These are phyloP conservation scores for Dovyalis caffra DNA, from an alignment of 345 rosid species.

Conservation along the genomic window DNA sequence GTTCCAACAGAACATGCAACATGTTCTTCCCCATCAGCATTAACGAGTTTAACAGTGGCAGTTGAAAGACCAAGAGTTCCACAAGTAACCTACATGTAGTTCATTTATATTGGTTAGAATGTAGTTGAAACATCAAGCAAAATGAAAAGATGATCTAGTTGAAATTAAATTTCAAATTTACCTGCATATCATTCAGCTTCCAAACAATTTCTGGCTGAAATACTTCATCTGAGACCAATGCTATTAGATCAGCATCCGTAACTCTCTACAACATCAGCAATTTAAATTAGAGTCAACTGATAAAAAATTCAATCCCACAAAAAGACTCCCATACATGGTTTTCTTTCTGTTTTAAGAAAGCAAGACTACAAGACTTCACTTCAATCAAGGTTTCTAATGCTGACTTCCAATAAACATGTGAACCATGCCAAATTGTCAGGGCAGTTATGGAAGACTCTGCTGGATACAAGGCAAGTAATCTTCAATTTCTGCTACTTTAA, in stretches of 20 bases:
- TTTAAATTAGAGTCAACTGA: constrained; percentile 15
- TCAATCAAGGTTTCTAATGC: not conserved
- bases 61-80: constrained; percentile 93
- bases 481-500: not conserved
- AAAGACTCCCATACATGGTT: not conserved
- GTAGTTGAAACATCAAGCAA: not conserved
- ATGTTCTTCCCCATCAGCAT: constrained; percentile 63
- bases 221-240: constrained; percentile 93
- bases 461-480: not conserved
- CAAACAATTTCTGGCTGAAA: constrained; percentile 84
- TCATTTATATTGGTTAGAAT: not conserved
- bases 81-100: constrained; percentile 67
- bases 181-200: constrained; percentile 90
- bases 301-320: not conserved
- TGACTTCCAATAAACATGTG: not conserved
- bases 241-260: constrained; percentile 86
- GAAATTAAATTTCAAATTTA: constrained; percentile 17
- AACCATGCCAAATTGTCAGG: not conserved
- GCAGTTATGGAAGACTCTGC: not conserved
- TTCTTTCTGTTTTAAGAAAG: not conserved
- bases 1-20: constrained; percentile 81
- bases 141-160: not conserved
- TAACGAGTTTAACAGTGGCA: constrained; percentile 81
- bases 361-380: not conserved
- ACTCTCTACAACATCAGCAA: constrained; percentile 55